Evolutionary conservation across 1,284 basidiomycete species (phyloP).

Genomic region (Microbotryum violaceum): DNA sequence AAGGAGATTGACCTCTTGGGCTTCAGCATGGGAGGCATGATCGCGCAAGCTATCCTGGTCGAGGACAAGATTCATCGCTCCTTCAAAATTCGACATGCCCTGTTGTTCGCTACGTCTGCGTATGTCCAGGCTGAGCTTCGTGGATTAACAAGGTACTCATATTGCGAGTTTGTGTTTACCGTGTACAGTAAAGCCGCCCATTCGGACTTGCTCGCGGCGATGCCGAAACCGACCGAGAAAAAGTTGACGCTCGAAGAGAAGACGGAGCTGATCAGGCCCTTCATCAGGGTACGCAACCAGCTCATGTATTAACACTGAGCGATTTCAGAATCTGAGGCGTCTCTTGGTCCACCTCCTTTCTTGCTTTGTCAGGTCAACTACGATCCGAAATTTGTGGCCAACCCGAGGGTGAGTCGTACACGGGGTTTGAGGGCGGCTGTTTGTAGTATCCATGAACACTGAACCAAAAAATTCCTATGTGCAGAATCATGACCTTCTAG

Average conservation of each 20-base stretch:
- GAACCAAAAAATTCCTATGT: not conserved
- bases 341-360: not conserved
- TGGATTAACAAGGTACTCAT: not conserved
- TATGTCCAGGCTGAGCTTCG: not conserved
- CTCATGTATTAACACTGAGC: not conserved
- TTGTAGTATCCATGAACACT: too few species aligned
- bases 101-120: conserved; percentile 26
- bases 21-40: conserved; percentile 32
- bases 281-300: conserved; percentile 12
- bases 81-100: conserved; percentile 22
- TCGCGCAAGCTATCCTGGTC: conserved; percentile 19
- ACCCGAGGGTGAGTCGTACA: conserved; percentile 3
- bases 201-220: conserved; percentile 26
- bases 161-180: not conserved
- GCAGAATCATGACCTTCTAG: conserved; percentile 13
- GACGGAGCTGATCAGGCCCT: conserved; percentile 19
- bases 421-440: too few species aligned
- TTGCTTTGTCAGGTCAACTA: conserved; percentile 9
- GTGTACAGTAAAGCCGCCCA: conserved; percentile 22
- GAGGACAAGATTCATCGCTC: not conserved
- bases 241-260: conserved; percentile 21
- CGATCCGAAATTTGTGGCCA: conserved; percentile 12
- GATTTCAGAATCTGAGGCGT: not conserved
- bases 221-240: conserved; percentile 7
- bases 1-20: conserved; percentile 22